These are phyloP conservation scores for Chionographis japonica DNA, from an alignment of 106 monocot species.

Conservation along the genomic window DNA sequence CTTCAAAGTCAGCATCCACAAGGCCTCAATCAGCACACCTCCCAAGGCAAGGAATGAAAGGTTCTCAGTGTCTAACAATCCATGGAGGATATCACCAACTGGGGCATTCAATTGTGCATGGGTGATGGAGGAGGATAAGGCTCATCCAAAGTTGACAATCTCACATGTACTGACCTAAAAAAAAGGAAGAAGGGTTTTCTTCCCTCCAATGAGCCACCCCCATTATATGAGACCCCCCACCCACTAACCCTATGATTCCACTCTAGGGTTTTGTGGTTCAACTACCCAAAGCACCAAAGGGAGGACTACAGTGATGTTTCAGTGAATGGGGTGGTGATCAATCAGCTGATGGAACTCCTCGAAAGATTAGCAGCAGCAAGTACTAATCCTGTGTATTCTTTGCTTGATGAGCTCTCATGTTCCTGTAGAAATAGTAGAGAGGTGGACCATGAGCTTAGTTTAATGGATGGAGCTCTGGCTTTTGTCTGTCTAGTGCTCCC, in stretches of 20 bases:
- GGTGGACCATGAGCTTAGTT: neutral
- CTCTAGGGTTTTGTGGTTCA: neutral
- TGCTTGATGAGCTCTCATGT: conserved; percentile 15
- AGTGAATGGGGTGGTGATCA: too few relatives aligned
- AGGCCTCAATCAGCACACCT: conserved; percentile 5
- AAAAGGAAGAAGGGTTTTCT: too few relatives aligned
- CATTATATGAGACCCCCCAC: too few relatives aligned
- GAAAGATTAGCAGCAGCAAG: neutral
- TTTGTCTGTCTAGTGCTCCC: conserved; percentile 12
- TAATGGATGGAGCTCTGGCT: conserved; percentile 9
- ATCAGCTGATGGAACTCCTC: neutral
- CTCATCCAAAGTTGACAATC: conserved; percentile 8
- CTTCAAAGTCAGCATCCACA: neutral
- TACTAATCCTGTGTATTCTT: neutral
- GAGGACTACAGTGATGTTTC: neutral
- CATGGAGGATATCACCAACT: neutral
- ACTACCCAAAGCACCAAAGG: neutral
- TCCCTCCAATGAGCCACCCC: too few relatives aligned
- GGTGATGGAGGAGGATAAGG: conserved; percentile 10
- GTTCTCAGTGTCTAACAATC: neutral
- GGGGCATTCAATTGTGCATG: neutral
- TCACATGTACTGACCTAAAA: neutral
- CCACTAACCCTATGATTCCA: neutral
- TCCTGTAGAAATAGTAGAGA: conserved; percentile 14
- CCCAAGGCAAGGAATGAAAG: conserved; percentile 4